phyloP scores from a whole-genome alignment of 176 grass and related monocot species.

The Oryza brachyantha region DNA sequence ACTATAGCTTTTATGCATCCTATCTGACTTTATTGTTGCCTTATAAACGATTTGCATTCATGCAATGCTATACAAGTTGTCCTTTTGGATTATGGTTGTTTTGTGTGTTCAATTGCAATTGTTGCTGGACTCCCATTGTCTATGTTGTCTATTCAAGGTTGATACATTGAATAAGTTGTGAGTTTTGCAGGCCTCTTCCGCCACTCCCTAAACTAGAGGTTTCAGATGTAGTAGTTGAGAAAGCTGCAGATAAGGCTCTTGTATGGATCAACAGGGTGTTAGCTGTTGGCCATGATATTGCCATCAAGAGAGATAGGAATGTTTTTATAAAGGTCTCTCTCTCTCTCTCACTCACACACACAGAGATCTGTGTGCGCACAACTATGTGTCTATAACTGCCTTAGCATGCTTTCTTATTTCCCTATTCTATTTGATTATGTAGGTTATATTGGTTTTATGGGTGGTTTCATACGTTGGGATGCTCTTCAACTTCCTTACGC shows the following conservation, averaged over 20 bases:
- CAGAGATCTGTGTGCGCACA: too few relatives aligned
- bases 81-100: not conserved
- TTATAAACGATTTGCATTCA: not conserved
- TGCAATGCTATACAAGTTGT: not conserved
- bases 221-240: conserved; percentile 67
- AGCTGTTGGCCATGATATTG: conserved; percentile 68
- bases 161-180: not conserved
- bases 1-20: not conserved
- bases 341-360: not conserved
- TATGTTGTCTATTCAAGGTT: not conserved
- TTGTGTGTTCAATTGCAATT: not conserved
- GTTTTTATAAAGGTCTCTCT: conserved; percentile 63
- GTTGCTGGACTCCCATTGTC: not conserved
- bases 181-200: conserved; percentile 72
- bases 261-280: conserved; percentile 77
- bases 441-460: conserved; percentile 82
- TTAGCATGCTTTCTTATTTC: conserved; percentile 7
- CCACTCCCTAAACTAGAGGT: conserved; percentile 89
- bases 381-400: not conserved
- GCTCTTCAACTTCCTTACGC: conserved; percentile 87
- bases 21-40: not conserved
- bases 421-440: not conserved
- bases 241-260: conserved; percentile 46
- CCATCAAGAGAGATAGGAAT: conserved; percentile 80
- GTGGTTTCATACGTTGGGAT: conserved; percentile 71